A percentile compares a stretch with the other conserved stretches of the same genome.
Evolutionary conservation across 2,329 filamentous ascomycete genomes (phyloP).

Genomic region (Cytospora schulzeri): DNA sequence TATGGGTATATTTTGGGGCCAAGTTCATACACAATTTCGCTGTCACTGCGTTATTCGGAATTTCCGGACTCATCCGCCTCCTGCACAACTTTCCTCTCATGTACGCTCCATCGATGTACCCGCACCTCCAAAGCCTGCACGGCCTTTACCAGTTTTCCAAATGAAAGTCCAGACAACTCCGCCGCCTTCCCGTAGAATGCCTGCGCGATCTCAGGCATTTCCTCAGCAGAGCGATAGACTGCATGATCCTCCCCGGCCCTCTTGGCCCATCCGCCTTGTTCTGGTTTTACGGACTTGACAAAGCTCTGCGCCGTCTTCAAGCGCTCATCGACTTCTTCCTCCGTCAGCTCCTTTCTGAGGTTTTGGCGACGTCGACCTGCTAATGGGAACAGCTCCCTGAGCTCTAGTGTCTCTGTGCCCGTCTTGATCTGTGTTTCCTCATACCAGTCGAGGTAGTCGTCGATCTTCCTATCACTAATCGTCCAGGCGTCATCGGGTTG

Average conservation of each 20-base stretch:
- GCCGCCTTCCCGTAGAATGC: slow-evolving; percentile 47
- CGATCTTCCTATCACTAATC: slow-evolving; percentile 63
- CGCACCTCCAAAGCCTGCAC: slow-evolving; percentile 42
- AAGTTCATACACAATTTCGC: neutral
- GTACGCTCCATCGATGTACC: slow-evolving; percentile 39
- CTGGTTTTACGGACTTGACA: slow-evolving; percentile 30
- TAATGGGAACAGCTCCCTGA: slow-evolving; percentile 40
- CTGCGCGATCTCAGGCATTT: slow-evolving; percentile 45
- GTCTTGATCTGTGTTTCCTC: slow-evolving; percentile 51
- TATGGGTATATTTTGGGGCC: neutral
- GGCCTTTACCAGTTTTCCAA: slow-evolving; percentile 39
- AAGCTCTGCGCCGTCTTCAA: slow-evolving; percentile 33
- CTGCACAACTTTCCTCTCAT: slow-evolving; percentile 29
- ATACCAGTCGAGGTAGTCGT: slow-evolving; percentile 81
- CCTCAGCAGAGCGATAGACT: slow-evolving; percentile 42
- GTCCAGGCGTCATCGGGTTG: slow-evolving; percentile 36
- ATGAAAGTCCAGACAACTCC: slow-evolving; percentile 40
- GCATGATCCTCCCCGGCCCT: slow-evolving; percentile 40
- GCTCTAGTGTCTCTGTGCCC: slow-evolving; percentile 35
- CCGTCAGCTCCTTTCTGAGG: slow-evolving; percentile 24
- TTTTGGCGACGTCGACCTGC: slow-evolving; percentile 22
- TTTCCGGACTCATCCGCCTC: slow-evolving; percentile 17
- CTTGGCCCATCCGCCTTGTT: slow-evolving; percentile 26
- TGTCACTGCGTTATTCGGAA: neutral
- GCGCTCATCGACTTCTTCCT: slow-evolving; percentile 34